These are phyloP conservation scores for Cyclotella cryptica DNA, from an alignment of 108 stramenopile genomes.

Conservation along the genomic window DNA sequence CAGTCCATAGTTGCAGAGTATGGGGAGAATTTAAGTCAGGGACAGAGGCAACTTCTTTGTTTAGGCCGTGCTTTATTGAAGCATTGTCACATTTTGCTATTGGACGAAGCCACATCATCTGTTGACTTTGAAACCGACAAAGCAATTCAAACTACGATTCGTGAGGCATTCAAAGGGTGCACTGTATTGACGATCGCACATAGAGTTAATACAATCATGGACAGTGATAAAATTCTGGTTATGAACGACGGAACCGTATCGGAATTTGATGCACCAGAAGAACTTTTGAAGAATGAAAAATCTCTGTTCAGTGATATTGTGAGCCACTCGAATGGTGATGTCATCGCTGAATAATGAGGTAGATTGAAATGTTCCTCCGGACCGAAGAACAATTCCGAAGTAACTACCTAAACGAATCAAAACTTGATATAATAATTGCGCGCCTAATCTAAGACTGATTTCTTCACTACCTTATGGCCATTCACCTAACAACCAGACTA, in stretches of 20 bases:
- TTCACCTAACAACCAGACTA: no score
- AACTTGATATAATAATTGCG: no score
- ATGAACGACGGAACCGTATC: constrained; percentile 89
- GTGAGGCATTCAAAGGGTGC: constrained; percentile 66
- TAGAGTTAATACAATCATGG: constrained; percentile 94
- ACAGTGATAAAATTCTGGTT: constrained; percentile 92
- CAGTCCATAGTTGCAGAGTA: constrained; percentile 85
- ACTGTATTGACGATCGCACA: constrained; percentile 95
- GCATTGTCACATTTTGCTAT: constrained; percentile 72
- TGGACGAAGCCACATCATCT: constrained; percentile 91
- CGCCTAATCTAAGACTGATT: no score
- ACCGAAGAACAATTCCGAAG: no score
- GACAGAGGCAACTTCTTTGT: constrained; percentile 93
- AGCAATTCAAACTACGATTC: constrained; percentile 84
- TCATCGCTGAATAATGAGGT: constrained; percentile 1
- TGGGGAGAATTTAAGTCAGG: constrained; percentile 92
- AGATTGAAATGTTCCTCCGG: background rate
- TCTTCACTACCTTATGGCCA: no score
- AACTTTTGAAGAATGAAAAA: constrained; percentile 74
- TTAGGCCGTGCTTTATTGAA: constrained; percentile 91
- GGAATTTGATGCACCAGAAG: constrained; percentile 87
- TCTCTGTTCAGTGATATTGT: constrained; percentile 87
- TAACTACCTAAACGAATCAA: no score
- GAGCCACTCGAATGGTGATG: constrained; percentile 60
- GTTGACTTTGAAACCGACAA: constrained; percentile 91